Percentiles rank a stretch among this genome's conserved stretches.
Evolutionary conservation across 1,284 basidiomycete genomes (phyloP).

Genomic region (Naganishia albida): DNA sequence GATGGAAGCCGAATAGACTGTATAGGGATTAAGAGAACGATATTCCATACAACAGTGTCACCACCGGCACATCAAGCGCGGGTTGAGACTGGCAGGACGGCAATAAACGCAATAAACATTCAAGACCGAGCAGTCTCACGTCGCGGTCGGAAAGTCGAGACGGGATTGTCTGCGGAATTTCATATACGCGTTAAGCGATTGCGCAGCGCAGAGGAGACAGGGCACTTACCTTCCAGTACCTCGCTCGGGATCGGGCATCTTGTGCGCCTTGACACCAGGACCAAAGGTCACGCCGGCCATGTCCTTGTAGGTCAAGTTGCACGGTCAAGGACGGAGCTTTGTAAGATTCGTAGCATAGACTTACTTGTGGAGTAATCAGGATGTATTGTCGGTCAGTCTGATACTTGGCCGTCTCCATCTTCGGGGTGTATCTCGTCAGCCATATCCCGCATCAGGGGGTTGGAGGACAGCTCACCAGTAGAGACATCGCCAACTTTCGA

Average conservation of each 20-base stretch:
- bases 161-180: slow-evolving; percentile 11
- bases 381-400: slow-evolving; percentile 86
- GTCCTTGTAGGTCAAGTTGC: slow-evolving; percentile 37
- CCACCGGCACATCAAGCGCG: neutral
- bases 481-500: slow-evolving; percentile 83
- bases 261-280: slow-evolving; percentile 43
- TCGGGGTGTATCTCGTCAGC: neutral
- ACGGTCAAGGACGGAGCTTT: neutral
- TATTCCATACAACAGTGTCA: slow-evolving; percentile 1
- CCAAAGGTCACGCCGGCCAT: slow-evolving; percentile 46
- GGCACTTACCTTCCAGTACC: slow-evolving; percentile 18
- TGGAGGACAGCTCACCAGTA: slow-evolving; percentile 67
- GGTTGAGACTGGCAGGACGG: neutral
- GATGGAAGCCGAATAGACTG: slow-evolving; percentile 43
- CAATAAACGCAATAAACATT: neutral
- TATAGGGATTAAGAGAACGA: neutral
- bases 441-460: neutral
- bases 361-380: slow-evolving; percentile 74
- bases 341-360: slow-evolving; percentile 3
- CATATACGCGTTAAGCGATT: too few species aligned
- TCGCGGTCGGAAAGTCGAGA: slow-evolving; percentile 10
- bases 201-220: neutral
- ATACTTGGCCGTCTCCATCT: slow-evolving; percentile 82
- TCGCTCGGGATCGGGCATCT: slow-evolving; percentile 47
- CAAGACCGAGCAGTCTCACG: neutral